Conservation (phyloP, 129 eudicot genomes). For the Centella asiatica region DNA sequence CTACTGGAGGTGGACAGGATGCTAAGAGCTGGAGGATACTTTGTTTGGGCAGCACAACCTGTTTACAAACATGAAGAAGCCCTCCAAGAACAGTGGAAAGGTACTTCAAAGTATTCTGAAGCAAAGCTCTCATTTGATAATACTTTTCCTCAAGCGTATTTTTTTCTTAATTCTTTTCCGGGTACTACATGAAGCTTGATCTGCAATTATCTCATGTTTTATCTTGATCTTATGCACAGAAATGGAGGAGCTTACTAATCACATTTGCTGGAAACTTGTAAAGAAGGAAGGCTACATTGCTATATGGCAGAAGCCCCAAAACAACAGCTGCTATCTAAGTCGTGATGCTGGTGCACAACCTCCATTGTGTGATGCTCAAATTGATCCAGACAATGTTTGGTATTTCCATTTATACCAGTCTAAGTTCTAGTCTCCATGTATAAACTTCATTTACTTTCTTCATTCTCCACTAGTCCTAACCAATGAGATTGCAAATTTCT, state of each 20-base stretch:
- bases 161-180: no score
- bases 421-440: slow-evolving; percentile 2
- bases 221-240: slow-evolving; percentile 34
- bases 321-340: slow-evolving; percentile 58
- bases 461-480: background rate
- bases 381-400: slow-evolving; percentile 78
- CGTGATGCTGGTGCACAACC: slow-evolving; percentile 44
- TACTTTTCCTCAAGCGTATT: background rate
- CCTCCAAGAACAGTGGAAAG: slow-evolving; percentile 65
- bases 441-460: background rate
- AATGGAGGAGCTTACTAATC: slow-evolving; percentile 70
- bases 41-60: slow-evolving; percentile 79
- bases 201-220: slow-evolving; percentile 1
- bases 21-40: slow-evolving; percentile 84
- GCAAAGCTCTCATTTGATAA: background rate
- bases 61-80: slow-evolving; percentile 66
- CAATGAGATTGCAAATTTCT: background rate
- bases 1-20: slow-evolving; percentile 88
- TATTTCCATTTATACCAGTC: slow-evolving; percentile 20
- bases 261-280: slow-evolving; percentile 72
- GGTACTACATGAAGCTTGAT: background rate
- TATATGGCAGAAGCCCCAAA: slow-evolving; percentile 75
- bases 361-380: slow-evolving; percentile 48
- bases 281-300: slow-evolving; percentile 66
- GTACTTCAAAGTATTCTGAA: slow-evolving; percentile 18